Evolutionary conservation across 352 stramenopile species (phyloP), one percentile per base, ranked within the genome.

Genomic region (Phytophthora brassicae): DNA sequence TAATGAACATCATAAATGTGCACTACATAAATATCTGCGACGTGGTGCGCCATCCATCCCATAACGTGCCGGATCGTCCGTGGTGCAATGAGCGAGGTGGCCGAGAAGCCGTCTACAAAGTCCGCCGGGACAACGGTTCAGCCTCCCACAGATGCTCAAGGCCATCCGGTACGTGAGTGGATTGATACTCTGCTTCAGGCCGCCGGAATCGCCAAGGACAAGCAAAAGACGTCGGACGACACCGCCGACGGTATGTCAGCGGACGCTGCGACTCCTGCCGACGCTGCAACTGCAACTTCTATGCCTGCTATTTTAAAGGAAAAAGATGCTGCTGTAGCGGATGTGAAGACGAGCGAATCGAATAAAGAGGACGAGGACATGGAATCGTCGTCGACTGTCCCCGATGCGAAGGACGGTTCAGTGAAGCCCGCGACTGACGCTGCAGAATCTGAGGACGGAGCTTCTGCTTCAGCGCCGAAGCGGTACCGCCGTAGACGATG

Each of bases 141-240:
- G 36, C 52, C 54, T 53, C 49, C 53, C 29, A 64, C 49, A 6
- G 45, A 64, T 24, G 43, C 26, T 11, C 39, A 75, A 41, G 71
- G 56, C 1, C 60, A 74, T 17, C 81, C 81, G 20, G 75, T 88
- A 23, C 73, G 75, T 14, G 83, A 90, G 67, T 92, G 81, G 83
- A 92, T 90, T 42, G 79, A 92, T 31, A 90, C 81, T 51, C 70
- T 92, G 23, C 77, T 92, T 13, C 81, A 88, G 68, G 83, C 83
- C 12, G 83, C 81, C 3, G 83, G 82, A 13, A 89, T 92, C 52
- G 82, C 83, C 23, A 89, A 88, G 53, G 75, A 76, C 46, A 86
- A 88, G 54, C 63, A 70, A 33, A 66, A 70, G 45, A 66, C 60
- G 38, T 29, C 50, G 20, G 42, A 68, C 9, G 47, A 54, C 28